These are phyloP conservation scores for Penicillium sp. DNA, from an alignment of 2,329 filamentous ascomycete genomes.

Conservation along the genomic window DNA sequence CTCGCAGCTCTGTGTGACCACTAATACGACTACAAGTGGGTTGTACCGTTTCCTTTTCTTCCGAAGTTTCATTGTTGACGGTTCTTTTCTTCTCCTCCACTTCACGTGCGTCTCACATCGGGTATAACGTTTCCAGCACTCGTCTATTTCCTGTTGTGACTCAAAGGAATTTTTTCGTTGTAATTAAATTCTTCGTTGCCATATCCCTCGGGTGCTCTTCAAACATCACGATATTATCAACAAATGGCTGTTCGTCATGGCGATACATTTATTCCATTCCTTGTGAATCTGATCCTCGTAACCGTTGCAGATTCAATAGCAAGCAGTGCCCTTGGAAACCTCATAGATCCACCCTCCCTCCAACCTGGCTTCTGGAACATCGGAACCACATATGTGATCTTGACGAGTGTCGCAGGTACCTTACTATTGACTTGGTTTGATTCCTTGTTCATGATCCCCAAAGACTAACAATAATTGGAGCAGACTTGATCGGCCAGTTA, in stretches of 20 bases:
- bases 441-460: not conserved
- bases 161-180: too few species aligned
- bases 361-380: not conserved
- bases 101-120: not conserved
- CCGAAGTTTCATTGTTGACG: not conserved
- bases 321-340: not conserved
- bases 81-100: not conserved
- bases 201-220: not conserved
- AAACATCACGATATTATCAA: not conserved
- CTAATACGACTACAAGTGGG: too few species aligned
- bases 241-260: not conserved
- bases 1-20: too few species aligned
- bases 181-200: too few species aligned
- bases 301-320: not conserved
- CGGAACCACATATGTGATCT: not conserved
- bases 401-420: not conserved
- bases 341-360: not conserved
- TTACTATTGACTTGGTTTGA: not conserved
- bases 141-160: too few species aligned
- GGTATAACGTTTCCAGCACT: not conserved
- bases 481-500: not conserved
- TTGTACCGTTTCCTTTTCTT: too few species aligned
- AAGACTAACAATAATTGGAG: not conserved
- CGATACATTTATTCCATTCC: not conserved
- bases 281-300: not conserved